phyloP scores from a whole-genome alignment of 1,284 basidiomycete genomes.

The Cutaneotrichosporon mucoides region DNA sequence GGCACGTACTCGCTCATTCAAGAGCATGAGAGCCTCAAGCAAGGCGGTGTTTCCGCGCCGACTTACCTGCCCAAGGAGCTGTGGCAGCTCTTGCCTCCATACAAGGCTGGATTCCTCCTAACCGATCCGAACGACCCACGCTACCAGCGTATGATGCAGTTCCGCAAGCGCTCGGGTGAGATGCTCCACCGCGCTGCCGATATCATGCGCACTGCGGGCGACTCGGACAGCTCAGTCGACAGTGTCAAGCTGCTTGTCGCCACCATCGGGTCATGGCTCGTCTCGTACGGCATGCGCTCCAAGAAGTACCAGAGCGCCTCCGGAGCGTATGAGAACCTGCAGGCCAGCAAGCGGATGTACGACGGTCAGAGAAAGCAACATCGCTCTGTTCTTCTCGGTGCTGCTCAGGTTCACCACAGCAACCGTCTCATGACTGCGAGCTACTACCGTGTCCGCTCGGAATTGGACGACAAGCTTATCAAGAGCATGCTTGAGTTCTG shows the following conservation, averaged over 20 bases:
- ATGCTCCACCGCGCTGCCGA: slow-evolving; percentile 67
- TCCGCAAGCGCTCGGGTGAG: slow-evolving; percentile 66
- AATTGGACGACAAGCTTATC: slow-evolving; percentile 74
- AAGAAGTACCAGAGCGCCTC: slow-evolving; percentile 41
- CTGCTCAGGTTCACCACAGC: slow-evolving; percentile 37
- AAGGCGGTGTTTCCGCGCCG: slow-evolving; percentile 31
- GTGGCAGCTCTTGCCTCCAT: slow-evolving; percentile 59
- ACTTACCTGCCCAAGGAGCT: slow-evolving; percentile 56
- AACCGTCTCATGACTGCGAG: slow-evolving; percentile 43
- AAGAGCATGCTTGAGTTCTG: slow-evolving; percentile 75
- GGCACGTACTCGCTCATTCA: slow-evolving; percentile 39
- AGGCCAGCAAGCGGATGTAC: slow-evolving; percentile 40
- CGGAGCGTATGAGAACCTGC: slow-evolving; percentile 32
- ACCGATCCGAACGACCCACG: slow-evolving; percentile 69
- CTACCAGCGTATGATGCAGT: slow-evolving; percentile 61
- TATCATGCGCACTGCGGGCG: slow-evolving; percentile 63
- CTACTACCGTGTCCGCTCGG: slow-evolving; percentile 73
- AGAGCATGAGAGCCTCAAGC: slow-evolving; percentile 42
- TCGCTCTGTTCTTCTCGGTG: slow-evolving; percentile 39
- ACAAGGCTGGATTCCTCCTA: slow-evolving; percentile 70
- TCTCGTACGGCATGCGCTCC: slow-evolving; percentile 42
- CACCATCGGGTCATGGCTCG: slow-evolving; percentile 43
- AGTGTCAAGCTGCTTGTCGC: slow-evolving; percentile 60
- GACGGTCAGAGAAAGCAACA: slow-evolving; percentile 44
- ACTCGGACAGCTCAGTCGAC: slow-evolving; percentile 88